Evolutionary conservation across 73 alveolate species (phyloP).

Genomic region (Blepharisma japonicum): DNA sequence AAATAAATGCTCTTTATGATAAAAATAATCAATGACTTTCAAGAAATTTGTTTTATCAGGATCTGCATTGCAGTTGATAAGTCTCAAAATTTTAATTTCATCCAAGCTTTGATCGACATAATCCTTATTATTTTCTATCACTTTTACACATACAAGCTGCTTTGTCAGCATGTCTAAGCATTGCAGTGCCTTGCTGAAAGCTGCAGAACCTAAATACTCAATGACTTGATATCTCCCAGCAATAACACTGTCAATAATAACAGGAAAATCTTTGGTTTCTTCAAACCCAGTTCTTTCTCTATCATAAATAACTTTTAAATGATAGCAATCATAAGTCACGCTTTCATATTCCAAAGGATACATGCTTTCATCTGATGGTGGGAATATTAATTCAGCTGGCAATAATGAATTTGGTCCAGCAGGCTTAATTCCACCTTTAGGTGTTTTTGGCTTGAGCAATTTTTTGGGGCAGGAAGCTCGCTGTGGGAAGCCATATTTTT

Average conservation of each 20-base stretch:
- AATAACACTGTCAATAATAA: slow-evolving; percentile 87
- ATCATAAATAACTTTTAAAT: slow-evolving; percentile 92
- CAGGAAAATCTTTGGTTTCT: slow-evolving; percentile 96
- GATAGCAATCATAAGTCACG: slow-evolving; percentile 91
- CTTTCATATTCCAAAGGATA: slow-evolving; percentile 95
- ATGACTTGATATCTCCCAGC: slow-evolving; percentile 96
- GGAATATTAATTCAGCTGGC: slow-evolving; percentile 87
- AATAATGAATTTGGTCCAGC: slow-evolving; percentile 30
- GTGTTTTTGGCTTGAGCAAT: neutral
- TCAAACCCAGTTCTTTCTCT: slow-evolving; percentile 99
- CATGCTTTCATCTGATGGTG: slow-evolving; percentile 85
- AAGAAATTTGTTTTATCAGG: slow-evolving; percentile 87
- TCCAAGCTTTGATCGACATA: slow-evolving; percentile 94
- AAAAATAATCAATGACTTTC: slow-evolving; percentile 86
- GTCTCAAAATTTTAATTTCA: slow-evolving; percentile 92
- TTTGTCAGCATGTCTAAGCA: slow-evolving; percentile 88
- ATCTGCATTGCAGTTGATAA: slow-evolving; percentile 89
- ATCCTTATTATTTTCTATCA: slow-evolving; percentile 97
- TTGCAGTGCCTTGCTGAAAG: slow-evolving; percentile 95
- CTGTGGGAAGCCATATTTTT: slow-evolving; percentile 86
- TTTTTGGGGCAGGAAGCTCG: slow-evolving; percentile 82
- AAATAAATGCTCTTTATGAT: slow-evolving; percentile 96
- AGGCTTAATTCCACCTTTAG: neutral
- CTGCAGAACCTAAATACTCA: slow-evolving; percentile 97
- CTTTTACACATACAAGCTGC: slow-evolving; percentile 97